Evolutionary conservation across 139 green algal genomes (phyloP).

Genomic region (Asterochloris sp.): DNA sequence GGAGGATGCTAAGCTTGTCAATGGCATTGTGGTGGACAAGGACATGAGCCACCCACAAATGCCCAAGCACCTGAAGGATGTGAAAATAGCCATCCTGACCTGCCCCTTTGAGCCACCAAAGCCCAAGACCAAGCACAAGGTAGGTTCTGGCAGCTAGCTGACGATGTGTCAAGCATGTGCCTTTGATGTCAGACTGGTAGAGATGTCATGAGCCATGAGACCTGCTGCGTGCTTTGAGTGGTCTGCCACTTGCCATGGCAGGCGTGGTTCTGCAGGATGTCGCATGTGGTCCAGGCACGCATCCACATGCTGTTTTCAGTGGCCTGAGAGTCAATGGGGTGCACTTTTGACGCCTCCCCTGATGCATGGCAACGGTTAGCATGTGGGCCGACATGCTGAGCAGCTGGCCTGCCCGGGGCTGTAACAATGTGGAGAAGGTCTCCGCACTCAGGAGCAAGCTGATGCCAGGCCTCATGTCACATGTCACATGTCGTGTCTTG

Average conservation of each 20-base stretch:
- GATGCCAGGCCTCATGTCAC: too few relatives aligned
- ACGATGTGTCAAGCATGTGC: neutral
- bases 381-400: too few relatives aligned
- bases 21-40: constrained; percentile 98
- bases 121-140: constrained; percentile 99
- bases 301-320: too few relatives aligned
- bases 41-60: constrained; percentile 97
- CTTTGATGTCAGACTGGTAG: neutral
- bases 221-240: neutral
- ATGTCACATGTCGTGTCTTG: too few relatives aligned
- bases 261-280: neutral
- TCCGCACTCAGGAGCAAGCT: too few relatives aligned
- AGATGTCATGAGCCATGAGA: neutral
- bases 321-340: too few relatives aligned
- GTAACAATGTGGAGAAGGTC: too few relatives aligned
- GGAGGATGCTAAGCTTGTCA: constrained; percentile 92
- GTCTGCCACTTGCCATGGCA: neutral
- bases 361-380: too few relatives aligned
- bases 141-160: neutral
- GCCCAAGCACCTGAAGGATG: constrained; percentile 81
- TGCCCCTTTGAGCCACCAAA: constrained; percentile 99
- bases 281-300: neutral
- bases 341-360: too few relatives aligned
- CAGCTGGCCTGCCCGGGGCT: too few relatives aligned
- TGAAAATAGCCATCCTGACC: constrained; percentile 97